Base-by-base conservation (phyloP, 192 early-diverging fungal genomes). In the Phlyctochytrium bullatum region DNA sequence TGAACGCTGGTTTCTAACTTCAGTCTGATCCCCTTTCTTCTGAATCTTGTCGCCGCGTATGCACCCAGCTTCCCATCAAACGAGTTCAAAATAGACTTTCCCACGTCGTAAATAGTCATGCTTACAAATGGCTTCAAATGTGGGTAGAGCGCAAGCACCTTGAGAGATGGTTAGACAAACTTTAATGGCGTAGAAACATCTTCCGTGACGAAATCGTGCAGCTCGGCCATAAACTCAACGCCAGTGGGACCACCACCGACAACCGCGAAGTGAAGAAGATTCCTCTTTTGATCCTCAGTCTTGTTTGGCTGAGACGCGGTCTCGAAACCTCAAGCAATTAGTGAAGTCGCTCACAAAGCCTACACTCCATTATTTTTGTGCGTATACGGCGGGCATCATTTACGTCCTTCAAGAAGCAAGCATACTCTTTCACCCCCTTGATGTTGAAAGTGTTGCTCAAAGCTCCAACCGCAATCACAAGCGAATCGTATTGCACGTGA, bases 171-270 rank as follows among this genome's bases (percentile, higher is more conserved):
- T 47, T 47, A 47, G 20, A 47, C 10, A 6, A 20, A 47, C 40
- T 47, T 20, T 47, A 14, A 47, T 14, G 40, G 40, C 6, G 20
- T 14, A 47, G 40, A 47, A 20, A 47, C 40, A 72, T 94, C 91
- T 67, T 94, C 90, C 14, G 84, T 76, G 67, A 96, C 82, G 63
- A 96, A 90, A 73, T 96, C 93, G 67, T 86, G 86, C 67, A 93
- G 71, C 71, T 91, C 90, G 24, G 82, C 85, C 1, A 36, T 2
- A 56, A 64, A 40, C 70, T 91, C 89, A 28, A 90, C 78, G 24
- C 84, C 88, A 0, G 93, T 95, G 12, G 93, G 92, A 0, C 93
- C 93, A 36, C 92, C 94, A 12, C 94, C 94, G 4, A 94, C 90
- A 1, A 93, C 85, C 0, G 88, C 92, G 71, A 96, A 91, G 67